These are phyloP conservation scores for Zhuliangozyma blackwelliae DNA, from an alignment of 1,139 yeast species.

Conservation along the genomic window DNA sequence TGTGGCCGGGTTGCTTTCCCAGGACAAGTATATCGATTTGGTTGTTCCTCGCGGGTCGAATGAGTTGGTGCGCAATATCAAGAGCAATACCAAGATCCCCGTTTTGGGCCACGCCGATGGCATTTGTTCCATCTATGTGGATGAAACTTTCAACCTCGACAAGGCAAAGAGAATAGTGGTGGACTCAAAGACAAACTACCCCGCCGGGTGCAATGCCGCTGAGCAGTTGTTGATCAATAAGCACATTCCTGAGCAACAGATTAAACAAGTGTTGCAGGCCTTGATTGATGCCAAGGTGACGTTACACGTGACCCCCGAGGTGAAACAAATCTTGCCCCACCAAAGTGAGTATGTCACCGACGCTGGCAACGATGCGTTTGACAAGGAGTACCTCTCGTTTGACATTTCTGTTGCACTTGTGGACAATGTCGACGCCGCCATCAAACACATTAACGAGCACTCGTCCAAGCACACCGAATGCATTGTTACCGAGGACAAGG, in stretches of 20 bases:
- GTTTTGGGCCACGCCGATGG: slow-evolving; percentile 99
- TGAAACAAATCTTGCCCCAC: slow-evolving; percentile 23
- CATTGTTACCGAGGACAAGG: slow-evolving; percentile 72
- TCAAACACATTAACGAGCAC: slow-evolving; percentile 77
- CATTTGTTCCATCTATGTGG: slow-evolving; percentile 83
- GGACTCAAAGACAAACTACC: slow-evolving; percentile 92
- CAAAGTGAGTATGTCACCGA: slow-evolving; percentile 22
- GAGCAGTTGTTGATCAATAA: slow-evolving; percentile 77
- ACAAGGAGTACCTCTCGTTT: slow-evolving; percentile 75
- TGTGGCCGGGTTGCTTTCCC: slow-evolving; percentile 75
- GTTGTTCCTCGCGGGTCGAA: slow-evolving; percentile 98
- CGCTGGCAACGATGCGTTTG: slow-evolving; percentile 61
- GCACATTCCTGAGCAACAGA: slow-evolving; percentile 35
- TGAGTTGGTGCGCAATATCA: slow-evolving; percentile 80
- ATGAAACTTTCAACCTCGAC: slow-evolving; percentile 64
- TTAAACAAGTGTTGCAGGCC: slow-evolving; percentile 42
- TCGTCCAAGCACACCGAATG: slow-evolving; percentile 97
- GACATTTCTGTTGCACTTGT: slow-evolving; percentile 75
- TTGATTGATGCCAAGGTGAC: slow-evolving; percentile 67
- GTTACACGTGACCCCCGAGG: slow-evolving; percentile 59
- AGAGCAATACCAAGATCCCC: slow-evolving; percentile 85
- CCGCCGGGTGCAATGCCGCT: slow-evolving; percentile 97
- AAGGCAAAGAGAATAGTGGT: slow-evolving; percentile 74
- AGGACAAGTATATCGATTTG: slow-evolving; percentile 86
- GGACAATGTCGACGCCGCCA: slow-evolving; percentile 60